phyloP scores from a whole-genome alignment of 2,329 filamentous ascomycete genomes.

The Epichloe gansuensis region DNA sequence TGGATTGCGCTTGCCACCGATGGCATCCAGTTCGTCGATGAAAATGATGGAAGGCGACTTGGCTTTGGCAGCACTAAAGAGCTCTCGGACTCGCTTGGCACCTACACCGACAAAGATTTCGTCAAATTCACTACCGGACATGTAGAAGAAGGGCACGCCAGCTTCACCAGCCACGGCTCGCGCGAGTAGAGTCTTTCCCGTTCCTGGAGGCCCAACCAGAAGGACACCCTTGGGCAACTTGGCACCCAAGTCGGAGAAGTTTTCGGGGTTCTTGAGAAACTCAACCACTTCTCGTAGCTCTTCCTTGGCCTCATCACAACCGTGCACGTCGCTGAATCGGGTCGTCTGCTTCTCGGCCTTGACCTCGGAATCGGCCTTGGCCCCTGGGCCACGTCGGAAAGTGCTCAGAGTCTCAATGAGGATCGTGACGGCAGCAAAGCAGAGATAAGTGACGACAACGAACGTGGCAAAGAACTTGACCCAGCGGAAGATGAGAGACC shows the following conservation, averaged over 20 bases:
- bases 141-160: slow-evolving; percentile 98
- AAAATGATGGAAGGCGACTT: slow-evolving; percentile 92
- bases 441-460: slow-evolving; percentile 64
- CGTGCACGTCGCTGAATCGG: slow-evolving; percentile 86
- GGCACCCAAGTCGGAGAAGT: slow-evolving; percentile 85
- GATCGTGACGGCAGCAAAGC: slow-evolving; percentile 66
- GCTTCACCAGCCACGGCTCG: slow-evolving; percentile 93
- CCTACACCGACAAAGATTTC: slow-evolving; percentile 97
- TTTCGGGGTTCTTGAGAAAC: slow-evolving; percentile 84
- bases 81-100: slow-evolving; percentile 87
- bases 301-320: slow-evolving; percentile 96
- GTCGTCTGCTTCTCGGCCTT: slow-evolving; percentile 88
- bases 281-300: slow-evolving; percentile 95
- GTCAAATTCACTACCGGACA: slow-evolving; percentile 98
- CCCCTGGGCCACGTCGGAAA: slow-evolving; percentile 60
- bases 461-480: slow-evolving; percentile 76
- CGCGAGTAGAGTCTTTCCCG: slow-evolving; percentile 90
- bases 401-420: slow-evolving; percentile 69
- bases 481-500: slow-evolving; percentile 76
- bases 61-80: slow-evolving; percentile 69
- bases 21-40: slow-evolving; percentile 87
- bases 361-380: slow-evolving; percentile 65
- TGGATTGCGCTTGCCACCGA: slow-evolving; percentile 86
- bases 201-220: slow-evolving; percentile 88
- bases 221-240: slow-evolving; percentile 96